Evolutionary conservation across 2,329 filamentous ascomycete species (phyloP).

Genomic region (Pseudopyrenochaeta lycopersici): DNA sequence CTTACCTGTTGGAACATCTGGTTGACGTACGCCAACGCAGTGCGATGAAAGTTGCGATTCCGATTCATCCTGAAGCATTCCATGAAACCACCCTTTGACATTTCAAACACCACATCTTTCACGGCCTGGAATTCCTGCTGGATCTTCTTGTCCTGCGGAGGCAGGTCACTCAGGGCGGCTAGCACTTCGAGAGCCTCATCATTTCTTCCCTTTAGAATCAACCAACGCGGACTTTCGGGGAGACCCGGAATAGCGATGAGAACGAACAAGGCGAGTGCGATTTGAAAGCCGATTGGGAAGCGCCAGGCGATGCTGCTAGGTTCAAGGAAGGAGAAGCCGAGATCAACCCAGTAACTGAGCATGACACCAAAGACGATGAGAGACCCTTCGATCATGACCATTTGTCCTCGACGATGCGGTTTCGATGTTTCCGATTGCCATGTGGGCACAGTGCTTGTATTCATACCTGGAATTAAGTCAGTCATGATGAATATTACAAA

Average conservation of each 20-base stretch:
- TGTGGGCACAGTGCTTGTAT: constrained; percentile 51
- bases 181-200: constrained; percentile 53
- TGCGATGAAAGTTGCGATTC: constrained; percentile 56
- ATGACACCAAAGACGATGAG: constrained; percentile 57
- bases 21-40: constrained; percentile 53
- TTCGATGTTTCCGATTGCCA: constrained; percentile 60
- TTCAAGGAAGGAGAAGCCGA: constrained; percentile 61
- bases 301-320: constrained; percentile 50
- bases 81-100: constrained; percentile 58
- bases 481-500: no score
- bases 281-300: constrained; percentile 66
- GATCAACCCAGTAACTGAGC: constrained; percentile 53
- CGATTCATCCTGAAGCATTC: constrained; percentile 67
- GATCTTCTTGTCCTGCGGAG: constrained; percentile 50
- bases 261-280: constrained; percentile 66
- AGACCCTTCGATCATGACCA: constrained; percentile 59
- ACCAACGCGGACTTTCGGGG: constrained; percentile 57
- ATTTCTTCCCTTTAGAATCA: constrained; percentile 62
- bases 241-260: constrained; percentile 57
- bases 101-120: constrained; percentile 50
- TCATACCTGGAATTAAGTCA: constrained; percentile 19
- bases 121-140: constrained; percentile 46
- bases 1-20: constrained; percentile 57
- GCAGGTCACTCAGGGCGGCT: constrained; percentile 49
- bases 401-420: constrained; percentile 55